A percentile compares a stretch with the other conserved stretches of the same genome.
phyloP scores from a whole-genome alignment of 1,284 basidiomycete genomes.

The Boletus mariae region DNA sequence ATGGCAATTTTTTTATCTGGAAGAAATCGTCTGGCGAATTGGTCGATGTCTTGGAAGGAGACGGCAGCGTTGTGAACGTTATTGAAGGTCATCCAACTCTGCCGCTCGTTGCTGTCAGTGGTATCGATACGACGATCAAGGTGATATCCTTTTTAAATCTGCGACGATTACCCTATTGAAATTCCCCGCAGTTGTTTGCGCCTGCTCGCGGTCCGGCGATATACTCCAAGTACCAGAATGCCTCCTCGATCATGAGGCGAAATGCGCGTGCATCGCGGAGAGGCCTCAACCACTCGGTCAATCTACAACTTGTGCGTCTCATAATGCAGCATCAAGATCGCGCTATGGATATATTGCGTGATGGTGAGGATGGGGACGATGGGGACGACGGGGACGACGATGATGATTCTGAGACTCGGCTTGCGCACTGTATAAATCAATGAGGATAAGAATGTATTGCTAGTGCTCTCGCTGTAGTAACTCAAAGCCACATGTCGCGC shows the following conservation, averaged over 20 bases:
- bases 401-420: constrained; percentile 19
- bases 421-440: constrained; percentile 33
- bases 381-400: not conserved
- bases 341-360: constrained; percentile 24
- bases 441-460: constrained; percentile 8
- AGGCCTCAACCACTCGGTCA: constrained; percentile 13
- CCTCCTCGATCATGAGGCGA: constrained; percentile 50
- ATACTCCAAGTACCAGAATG: constrained; percentile 53
- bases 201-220: constrained; percentile 46
- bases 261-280: constrained; percentile 41
- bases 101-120: constrained; percentile 82
- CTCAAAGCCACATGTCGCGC: constrained; percentile 3
- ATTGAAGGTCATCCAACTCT: constrained; percentile 81
- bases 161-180: not conserved
- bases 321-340: constrained; percentile 36
- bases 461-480: not conserved
- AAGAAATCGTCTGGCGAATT: constrained; percentile 63
- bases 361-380: constrained; percentile 14
- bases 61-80: constrained; percentile 80
- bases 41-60: constrained; percentile 81
- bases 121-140: constrained; percentile 89
- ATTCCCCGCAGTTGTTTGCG: constrained; percentile 58
- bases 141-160: constrained; percentile 36
- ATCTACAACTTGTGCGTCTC: constrained; percentile 34
- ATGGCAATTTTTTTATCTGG: constrained; percentile 87